Conservation (phyloP, 1,284 basidiomycete genomes). For the Apiotrichum veenhuisii region DNA sequence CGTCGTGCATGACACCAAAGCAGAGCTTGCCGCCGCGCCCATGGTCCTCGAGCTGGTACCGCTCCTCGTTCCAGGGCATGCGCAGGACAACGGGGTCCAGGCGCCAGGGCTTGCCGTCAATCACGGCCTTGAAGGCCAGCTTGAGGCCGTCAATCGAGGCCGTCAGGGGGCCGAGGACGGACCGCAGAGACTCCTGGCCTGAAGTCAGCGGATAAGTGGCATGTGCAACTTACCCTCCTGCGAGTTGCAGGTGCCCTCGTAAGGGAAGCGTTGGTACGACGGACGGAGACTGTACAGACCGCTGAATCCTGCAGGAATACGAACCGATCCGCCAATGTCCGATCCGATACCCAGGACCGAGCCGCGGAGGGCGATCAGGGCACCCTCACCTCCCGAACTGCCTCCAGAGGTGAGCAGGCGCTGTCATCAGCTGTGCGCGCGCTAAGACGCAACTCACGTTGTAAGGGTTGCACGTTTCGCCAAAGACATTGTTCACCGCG, state of each 20-base stretch:
- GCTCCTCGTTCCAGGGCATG: slow-evolving; percentile 60
- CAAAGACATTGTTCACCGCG: slow-evolving; percentile 24
- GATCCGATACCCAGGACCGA: slow-evolving; percentile 45
- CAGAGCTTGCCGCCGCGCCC: slow-evolving; percentile 57
- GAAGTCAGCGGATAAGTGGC: slow-evolving; percentile 11
- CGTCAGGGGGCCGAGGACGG: slow-evolving; percentile 66
- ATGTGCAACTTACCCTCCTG: slow-evolving; percentile 49
- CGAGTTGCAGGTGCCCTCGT: slow-evolving; percentile 50
- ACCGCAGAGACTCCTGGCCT: slow-evolving; percentile 57
- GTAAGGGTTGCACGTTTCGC: slow-evolving; percentile 45
- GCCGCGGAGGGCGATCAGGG: slow-evolving; percentile 45
- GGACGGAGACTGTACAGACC: slow-evolving; percentile 18
- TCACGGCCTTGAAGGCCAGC: slow-evolving; percentile 50
- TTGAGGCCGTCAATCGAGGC: slow-evolving; percentile 59
- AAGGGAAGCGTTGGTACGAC: slow-evolving; percentile 15
- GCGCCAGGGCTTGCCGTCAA: slow-evolving; percentile 55
- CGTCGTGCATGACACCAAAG: slow-evolving; percentile 53
- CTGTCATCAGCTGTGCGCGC: slow-evolving; percentile 12
- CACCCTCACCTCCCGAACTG: slow-evolving; percentile 48
- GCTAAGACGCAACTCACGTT: slow-evolving; percentile 36
- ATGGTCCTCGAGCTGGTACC: slow-evolving; percentile 23
- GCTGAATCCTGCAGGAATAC: slow-evolving; percentile 15
- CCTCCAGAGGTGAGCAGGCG: slow-evolving; percentile 31
- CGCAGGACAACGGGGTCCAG: slow-evolving; percentile 60
- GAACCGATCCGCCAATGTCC: slow-evolving; percentile 60